phyloP scores from a whole-genome alignment of 108 stramenopile species.

The Aurantiochytrium sp. region DNA sequence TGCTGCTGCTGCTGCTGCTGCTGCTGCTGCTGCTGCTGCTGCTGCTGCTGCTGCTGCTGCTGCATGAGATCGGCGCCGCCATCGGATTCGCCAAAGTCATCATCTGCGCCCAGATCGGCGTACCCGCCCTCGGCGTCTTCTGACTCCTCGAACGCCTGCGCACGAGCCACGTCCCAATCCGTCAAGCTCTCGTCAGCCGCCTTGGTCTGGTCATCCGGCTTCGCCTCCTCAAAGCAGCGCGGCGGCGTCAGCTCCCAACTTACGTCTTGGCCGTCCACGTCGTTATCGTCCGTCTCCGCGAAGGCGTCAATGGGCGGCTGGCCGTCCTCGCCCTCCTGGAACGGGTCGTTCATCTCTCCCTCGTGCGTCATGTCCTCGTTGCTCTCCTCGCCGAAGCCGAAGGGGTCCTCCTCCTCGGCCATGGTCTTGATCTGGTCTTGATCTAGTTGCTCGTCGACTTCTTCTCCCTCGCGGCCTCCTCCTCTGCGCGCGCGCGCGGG shows the following conservation, averaged over 20 bases:
- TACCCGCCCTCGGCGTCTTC: neutral
- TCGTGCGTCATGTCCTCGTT: neutral
- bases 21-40: neutral
- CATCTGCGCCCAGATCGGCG: neutral
- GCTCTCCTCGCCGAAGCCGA: conserved; percentile 21
- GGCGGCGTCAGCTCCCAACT: no score
- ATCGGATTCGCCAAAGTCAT: neutral
- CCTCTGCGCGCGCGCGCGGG: no score
- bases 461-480: no score
- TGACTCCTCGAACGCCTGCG: neutral
- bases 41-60: neutral
- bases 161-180: no score
- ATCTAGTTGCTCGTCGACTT: no score
- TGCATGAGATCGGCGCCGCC: neutral
- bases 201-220: no score
- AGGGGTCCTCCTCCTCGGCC: conserved; percentile 11
- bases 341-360: neutral
- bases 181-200: no score
- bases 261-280: neutral
- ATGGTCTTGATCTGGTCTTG: neutral
- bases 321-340: neutral
- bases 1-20: neutral
- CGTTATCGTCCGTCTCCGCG: neutral
- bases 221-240: no score
- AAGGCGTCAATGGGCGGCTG: neutral